Evolutionary conservation across 2,329 filamentous ascomycete species (phyloP).

Genomic region (Aspergillus viridinutans): DNA sequence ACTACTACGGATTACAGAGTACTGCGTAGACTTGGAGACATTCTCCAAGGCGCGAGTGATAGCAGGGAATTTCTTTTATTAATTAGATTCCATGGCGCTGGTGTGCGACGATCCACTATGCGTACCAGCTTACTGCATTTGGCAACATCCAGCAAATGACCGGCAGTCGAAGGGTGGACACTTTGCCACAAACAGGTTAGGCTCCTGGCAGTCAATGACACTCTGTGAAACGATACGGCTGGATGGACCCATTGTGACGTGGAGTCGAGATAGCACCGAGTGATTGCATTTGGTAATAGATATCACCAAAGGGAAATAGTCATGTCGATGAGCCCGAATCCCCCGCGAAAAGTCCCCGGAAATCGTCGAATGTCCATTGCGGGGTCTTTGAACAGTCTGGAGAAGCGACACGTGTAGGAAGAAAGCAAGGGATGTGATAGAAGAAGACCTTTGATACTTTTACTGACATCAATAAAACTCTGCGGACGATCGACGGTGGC

Average conservation of each 20-base stretch:
- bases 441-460: neutral
- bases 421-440: neutral
- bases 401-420: neutral
- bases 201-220: neutral
- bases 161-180: neutral
- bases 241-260: neutral
- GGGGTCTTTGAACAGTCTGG: neutral
- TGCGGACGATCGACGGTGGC: neutral
- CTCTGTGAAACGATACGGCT: neutral
- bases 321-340: neutral
- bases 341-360: neutral
- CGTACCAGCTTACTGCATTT: neutral
- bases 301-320: neutral
- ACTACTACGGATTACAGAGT: neutral
- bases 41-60: neutral
- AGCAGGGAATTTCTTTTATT: slow-evolving; percentile 3
- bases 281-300: neutral
- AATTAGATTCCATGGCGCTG: slow-evolving; percentile 7
- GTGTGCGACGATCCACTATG: neutral
- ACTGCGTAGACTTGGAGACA: neutral
- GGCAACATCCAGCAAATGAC: neutral
- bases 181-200: neutral
- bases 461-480: no score
- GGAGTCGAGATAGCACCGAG: neutral
- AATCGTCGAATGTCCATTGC: neutral